Evolutionary conservation across 139 green algal genomes (phyloP).

Genomic region (Closterium sp.): DNA sequence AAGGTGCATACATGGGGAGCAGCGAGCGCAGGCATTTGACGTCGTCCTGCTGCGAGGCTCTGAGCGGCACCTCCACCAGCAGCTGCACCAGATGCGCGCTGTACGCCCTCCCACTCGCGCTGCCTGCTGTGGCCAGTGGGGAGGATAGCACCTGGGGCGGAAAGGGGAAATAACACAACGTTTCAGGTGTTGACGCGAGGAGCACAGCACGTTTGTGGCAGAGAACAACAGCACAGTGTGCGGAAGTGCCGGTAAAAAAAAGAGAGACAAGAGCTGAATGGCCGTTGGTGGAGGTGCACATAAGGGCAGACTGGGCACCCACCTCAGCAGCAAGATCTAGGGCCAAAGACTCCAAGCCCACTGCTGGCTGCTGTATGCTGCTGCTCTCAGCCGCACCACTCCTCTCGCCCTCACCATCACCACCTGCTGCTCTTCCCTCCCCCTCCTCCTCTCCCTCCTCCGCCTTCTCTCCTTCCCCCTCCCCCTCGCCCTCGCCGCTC

Average conservation of each 20-base stretch:
- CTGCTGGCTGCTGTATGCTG: neutral
- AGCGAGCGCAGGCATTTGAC: neutral
- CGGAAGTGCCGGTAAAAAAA: neutral
- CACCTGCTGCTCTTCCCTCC: neutral
- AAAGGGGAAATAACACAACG: neutral
- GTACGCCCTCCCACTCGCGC: neutral
- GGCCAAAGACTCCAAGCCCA: neutral
- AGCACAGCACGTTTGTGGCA: too few species aligned
- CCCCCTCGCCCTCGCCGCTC: neutral
- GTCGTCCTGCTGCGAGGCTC: neutral
- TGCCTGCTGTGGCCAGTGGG: neutral
- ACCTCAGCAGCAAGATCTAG: neutral
- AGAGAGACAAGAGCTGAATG: neutral
- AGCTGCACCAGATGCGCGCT: neutral
- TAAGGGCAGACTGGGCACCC: neutral
- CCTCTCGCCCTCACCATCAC: neutral
- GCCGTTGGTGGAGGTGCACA: neutral
- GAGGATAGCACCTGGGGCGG: neutral
- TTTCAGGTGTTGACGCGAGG: neutral
- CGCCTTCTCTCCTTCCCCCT: too few species aligned
- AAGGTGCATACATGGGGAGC: neutral
- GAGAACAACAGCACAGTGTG: too few species aligned
- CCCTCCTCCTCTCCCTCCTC: neutral
- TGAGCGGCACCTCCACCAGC: neutral
- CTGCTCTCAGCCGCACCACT: neutral